Evolutionary conservation across 495 filamentous ascomycete genomes (phyloP).

Genomic region (Hyaloscypha bicolor): DNA sequence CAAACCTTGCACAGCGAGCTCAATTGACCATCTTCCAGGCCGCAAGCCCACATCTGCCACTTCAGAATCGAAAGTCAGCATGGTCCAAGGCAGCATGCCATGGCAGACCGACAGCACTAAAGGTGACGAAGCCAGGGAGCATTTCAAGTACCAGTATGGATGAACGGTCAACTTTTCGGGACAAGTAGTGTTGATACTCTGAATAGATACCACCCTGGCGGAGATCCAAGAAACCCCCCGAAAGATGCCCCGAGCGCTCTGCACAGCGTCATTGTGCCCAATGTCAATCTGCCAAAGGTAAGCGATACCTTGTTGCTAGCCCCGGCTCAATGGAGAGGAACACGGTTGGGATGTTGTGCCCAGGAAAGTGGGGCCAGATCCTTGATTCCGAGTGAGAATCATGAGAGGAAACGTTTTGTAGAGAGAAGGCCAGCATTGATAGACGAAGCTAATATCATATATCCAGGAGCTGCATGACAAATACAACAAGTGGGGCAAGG

Average conservation of each 20-base stretch:
- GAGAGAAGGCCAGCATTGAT: background rate
- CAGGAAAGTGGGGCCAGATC: background rate
- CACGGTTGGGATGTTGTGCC: background rate
- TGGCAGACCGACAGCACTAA: slow-evolving; percentile 72
- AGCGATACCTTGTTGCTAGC: slow-evolving; percentile 2
- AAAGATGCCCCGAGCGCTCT: slow-evolving; percentile 92
- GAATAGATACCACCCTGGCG: slow-evolving; percentile 78
- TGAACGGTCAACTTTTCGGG: background rate
- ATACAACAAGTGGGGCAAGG: slow-evolving; percentile 99
- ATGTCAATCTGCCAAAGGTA: slow-evolving; percentile 92
- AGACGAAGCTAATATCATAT: slow-evolving; percentile 31
- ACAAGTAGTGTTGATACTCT: background rate
- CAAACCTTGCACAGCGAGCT: background rate
- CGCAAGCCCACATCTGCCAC: slow-evolving; percentile 82
- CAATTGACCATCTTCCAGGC: slow-evolving; percentile 51
- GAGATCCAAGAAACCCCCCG: slow-evolving; percentile 71
- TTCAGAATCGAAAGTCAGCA: slow-evolving; percentile 76
- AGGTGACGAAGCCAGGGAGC: slow-evolving; percentile 49
- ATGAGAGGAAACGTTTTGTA: background rate
- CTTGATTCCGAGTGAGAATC: background rate
- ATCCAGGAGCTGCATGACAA: slow-evolving; percentile 82
- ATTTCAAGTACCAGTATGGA: slow-evolving; percentile 64
- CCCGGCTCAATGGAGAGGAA: background rate
- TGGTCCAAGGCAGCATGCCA: slow-evolving; percentile 78
- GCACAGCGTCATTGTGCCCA: slow-evolving; percentile 89